Percentiles rank a stretch among this genome's conserved stretches.
phyloP scores from a whole-genome alignment of 2,329 filamentous ascomycete species.

The Colletotrichum sp. region DNA sequence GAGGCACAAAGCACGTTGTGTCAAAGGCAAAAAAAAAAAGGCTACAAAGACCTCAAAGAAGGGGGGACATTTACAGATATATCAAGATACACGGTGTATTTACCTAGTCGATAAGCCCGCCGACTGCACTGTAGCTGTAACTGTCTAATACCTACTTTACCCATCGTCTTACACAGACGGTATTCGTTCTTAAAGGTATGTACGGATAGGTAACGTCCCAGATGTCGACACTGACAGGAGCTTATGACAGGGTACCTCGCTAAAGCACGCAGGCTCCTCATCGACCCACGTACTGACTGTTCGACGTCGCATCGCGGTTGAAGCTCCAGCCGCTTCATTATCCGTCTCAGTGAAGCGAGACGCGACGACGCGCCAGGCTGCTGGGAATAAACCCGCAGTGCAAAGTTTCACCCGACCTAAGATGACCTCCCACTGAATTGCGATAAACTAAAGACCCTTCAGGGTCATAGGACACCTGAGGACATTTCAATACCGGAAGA shows the following conservation, averaged over 20 bases:
- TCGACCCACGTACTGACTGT: neutral
- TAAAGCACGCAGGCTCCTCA: neutral
- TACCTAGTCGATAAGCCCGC: neutral
- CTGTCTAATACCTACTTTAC: neutral
- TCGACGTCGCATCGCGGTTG: neutral
- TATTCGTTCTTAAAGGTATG: neutral
- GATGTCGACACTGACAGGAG: neutral
- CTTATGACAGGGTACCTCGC: neutral
- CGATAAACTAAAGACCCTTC: neutral
- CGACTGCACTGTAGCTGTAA: neutral
- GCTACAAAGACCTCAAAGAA: neutral
- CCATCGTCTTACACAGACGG: neutral
- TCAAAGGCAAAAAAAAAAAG: neutral
- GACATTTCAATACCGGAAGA: neutral
- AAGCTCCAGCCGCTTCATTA: neutral
- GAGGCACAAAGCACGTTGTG: constrained; percentile 1
- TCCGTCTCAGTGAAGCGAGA: neutral
- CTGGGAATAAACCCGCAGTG: neutral
- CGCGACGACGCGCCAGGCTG: neutral
- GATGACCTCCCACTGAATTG: neutral
- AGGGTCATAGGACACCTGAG: neutral
- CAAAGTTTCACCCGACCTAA: neutral
- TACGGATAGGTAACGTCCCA: neutral
- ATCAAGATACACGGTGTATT: neutral
- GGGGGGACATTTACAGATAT: neutral